phyloP scores from a whole-genome alignment of 2,329 filamentous ascomycete species.

The Colletotrichum somersetense region DNA sequence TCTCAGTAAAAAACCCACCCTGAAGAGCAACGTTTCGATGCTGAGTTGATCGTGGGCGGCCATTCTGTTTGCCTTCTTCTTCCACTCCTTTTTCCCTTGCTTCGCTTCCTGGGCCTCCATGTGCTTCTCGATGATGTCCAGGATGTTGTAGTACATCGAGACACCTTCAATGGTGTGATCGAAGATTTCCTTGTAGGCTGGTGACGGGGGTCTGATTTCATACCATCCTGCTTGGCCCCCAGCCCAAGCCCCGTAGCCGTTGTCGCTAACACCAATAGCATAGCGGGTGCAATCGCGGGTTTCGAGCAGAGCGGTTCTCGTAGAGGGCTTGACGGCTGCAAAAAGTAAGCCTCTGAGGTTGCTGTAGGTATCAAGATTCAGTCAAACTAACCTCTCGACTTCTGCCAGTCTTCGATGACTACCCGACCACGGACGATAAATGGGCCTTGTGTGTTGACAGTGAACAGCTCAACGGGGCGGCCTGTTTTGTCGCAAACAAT shows the following conservation, averaged over 20 bases:
- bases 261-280: conserved; percentile 65
- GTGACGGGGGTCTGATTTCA: conserved; percentile 69
- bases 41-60: conserved; percentile 28
- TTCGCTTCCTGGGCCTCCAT: conserved; percentile 48
- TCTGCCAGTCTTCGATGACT: conserved; percentile 55
- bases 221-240: conserved; percentile 76
- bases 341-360: conserved; percentile 15
- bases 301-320: conserved; percentile 61
- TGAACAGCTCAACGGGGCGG: conserved; percentile 69
- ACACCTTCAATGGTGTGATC: conserved; percentile 73
- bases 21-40: conserved; percentile 48
- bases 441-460: conserved; percentile 70
- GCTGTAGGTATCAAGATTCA: no score
- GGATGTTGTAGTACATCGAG: conserved; percentile 72
- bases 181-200: conserved; percentile 68
- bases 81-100: conserved; percentile 50
- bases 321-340: conserved; percentile 51
- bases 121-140: conserved; percentile 65
- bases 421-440: conserved; percentile 72
- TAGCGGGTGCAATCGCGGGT: conserved; percentile 63
- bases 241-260: conserved; percentile 74
- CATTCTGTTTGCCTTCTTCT: conserved; percentile 43
- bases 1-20: conserved; percentile 45
- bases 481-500: conserved; percentile 69
- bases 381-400: conserved; percentile 56